A percentile compares a stretch with the other conserved stretches of the same genome.
Evolutionary conservation across 2,329 filamentous ascomycete genomes (phyloP).

Genomic region (Hypoxylon sp.): DNA sequence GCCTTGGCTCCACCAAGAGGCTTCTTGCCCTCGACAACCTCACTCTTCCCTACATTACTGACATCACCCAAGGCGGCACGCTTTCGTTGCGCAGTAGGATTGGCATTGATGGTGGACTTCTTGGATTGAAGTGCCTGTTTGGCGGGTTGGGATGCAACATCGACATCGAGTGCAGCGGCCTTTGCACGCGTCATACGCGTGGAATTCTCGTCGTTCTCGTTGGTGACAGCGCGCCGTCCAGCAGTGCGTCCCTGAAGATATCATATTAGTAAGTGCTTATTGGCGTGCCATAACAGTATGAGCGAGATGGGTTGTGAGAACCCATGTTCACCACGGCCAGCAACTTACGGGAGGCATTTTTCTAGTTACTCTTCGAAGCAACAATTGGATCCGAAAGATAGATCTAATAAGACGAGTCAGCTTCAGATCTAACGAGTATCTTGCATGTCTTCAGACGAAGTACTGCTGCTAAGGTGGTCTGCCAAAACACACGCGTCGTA

Average conservation of each 20-base stretch:
- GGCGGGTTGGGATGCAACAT: constrained; percentile 67
- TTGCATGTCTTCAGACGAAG: constrained; percentile 22
- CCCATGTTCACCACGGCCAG: neutral
- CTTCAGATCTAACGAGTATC: constrained; percentile 6
- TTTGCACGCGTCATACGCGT: constrained; percentile 95
- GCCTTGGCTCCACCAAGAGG: constrained; percentile 66
- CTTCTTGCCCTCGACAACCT: constrained; percentile 81
- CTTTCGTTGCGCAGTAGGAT: constrained; percentile 69
- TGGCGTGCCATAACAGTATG: constrained; percentile 12
- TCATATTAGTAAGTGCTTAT: constrained; percentile 23
- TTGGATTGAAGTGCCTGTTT: constrained; percentile 78
- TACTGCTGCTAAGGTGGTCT: constrained; percentile 8
- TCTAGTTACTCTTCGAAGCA: constrained; percentile 27
- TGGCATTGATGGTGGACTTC: constrained; percentile 67
- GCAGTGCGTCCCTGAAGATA: constrained; percentile 71
- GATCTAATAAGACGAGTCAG: constrained; percentile 19
- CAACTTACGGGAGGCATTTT: constrained; percentile 57
- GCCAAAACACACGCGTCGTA: constrained; percentile 36
- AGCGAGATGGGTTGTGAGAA: neutral
- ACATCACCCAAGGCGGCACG: constrained; percentile 91
- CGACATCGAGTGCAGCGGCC: constrained; percentile 76
- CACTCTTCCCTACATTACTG: constrained; percentile 91
- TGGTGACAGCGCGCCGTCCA: constrained; percentile 80
- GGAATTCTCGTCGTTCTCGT: constrained; percentile 96
- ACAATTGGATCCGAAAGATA: constrained; percentile 11